A percentile compares a stretch with the other conserved stretches of the same genome.
Conservation (phyloP, 2,329 filamentous ascomycete genomes). For the Alternaria ventricosa region DNA sequence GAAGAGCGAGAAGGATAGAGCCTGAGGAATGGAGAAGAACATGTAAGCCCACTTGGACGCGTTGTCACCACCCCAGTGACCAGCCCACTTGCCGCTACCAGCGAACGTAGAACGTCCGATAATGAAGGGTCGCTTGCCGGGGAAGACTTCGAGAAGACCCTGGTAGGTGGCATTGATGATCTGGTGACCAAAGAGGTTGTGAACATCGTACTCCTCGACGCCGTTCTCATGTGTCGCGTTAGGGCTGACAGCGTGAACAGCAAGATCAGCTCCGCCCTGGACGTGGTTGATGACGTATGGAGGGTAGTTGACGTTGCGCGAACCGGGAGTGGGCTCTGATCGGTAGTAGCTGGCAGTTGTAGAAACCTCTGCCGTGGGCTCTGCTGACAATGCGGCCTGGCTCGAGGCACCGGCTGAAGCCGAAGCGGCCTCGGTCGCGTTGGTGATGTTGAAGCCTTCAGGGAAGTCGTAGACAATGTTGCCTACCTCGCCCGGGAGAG, state of each 20-base stretch:
- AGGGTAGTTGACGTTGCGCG: conserved; percentile 73
- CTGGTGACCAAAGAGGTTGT: conserved; percentile 74
- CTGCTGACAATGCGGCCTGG: conserved; percentile 49
- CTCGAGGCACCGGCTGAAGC: conserved; percentile 62
- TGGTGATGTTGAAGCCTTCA: conserved; percentile 73
- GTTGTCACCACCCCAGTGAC: conserved; percentile 82
- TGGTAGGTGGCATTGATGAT: conserved; percentile 80
- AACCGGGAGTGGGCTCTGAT: conserved; percentile 67
- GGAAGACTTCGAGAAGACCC: conserved; percentile 68
- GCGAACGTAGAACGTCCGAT: conserved; percentile 84
- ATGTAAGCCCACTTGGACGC: conserved; percentile 73
- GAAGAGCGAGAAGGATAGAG: conserved; percentile 75
- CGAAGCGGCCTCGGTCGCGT: conserved; percentile 69
- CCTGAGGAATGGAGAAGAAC: conserved; percentile 79
- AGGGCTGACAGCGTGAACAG: conserved; percentile 74
- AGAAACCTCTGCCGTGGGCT: conserved; percentile 20
- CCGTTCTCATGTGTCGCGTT: conserved; percentile 80
- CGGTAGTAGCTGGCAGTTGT: conserved; percentile 58
- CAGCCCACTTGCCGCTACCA: conserved; percentile 75
- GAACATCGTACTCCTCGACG: conserved; percentile 78
- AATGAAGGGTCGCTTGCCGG: conserved; percentile 78
- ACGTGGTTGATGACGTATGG: conserved; percentile 79
- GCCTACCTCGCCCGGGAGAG: conserved; percentile 69
- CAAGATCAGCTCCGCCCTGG: conserved; percentile 67
- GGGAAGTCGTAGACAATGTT: conserved; percentile 68